Base-by-base conservation (phyloP, 805 yeast genomes). In the Wickerhamiella sorbophila region DNA sequence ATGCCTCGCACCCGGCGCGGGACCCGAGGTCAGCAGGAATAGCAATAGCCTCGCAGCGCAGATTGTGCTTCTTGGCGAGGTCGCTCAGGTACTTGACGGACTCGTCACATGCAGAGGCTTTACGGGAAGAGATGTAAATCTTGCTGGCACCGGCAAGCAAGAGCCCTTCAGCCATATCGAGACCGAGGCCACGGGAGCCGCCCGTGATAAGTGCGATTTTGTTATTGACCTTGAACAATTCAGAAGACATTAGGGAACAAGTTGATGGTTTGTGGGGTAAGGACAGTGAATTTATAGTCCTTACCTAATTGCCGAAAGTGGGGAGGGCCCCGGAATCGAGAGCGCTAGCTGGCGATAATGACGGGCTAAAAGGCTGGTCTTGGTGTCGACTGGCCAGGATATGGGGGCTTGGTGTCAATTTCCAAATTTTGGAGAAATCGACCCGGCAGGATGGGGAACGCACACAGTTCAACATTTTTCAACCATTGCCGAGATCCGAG, bases 151-250 rank as follows among this genome's bases (percentile, higher is more conserved):
- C 85, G 44, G 74, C 72, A 36, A 62, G 56, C 4, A 78, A 69
- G 33, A 77, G 65, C 1, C 73, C 74, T 54, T 76, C 82, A 15
- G 83, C 82, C 59, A 79, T 74, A 54, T 73, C 60, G 34, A 75
- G 69, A 0, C 88, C 88, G 38, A 79, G 71, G 0, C 88, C 88
- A 51, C 87, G 65, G 20, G 84, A 73, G 22, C 86, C 85, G 3
- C 86, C 87, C 5, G 87, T 79, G 46, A 79, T 66, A 4, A 74
- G 72, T 0, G 79, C 84, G 8, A 70, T 67, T 58, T 77, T 78
- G 14, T 79, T 82, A 45, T 73, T 61, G 31, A 74, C 75, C 44
- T 56, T 53, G 37, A 65, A 56, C 31, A 53, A 33, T 10, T 45
- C 41, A 18, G 44, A 19, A 10, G 46, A 36, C 51, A 46, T 43